Conservation (phyloP, 495 filamentous ascomycete species). For the Podospora fimiseda region DNA sequence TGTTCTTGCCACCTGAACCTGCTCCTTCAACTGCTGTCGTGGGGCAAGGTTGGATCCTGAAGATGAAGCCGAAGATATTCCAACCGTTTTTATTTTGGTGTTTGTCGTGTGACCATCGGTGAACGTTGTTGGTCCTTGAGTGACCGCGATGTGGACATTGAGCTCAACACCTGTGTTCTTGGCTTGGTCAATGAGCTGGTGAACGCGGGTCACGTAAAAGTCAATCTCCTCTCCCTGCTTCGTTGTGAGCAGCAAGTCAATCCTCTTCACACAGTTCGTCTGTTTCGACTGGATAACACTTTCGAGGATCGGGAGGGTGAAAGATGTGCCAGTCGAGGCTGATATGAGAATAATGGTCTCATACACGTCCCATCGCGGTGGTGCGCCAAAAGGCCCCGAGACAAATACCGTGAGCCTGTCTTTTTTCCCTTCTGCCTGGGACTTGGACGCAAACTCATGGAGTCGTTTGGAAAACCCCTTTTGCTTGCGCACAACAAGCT, state of each 20-base stretch:
- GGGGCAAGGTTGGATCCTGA: slow-evolving; percentile 11
- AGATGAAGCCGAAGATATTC: slow-evolving; percentile 10
- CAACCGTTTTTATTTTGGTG: neutral
- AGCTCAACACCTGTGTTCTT: slow-evolving; percentile 41
- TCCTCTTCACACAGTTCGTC: slow-evolving; percentile 52
- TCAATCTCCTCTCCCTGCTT: slow-evolving; percentile 60
- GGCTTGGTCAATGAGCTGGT: slow-evolving; percentile 50
- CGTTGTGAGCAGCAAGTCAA: slow-evolving; percentile 70
- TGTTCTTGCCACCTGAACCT: slow-evolving; percentile 14
- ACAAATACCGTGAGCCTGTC: slow-evolving; percentile 42
- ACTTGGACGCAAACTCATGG: slow-evolving; percentile 54
- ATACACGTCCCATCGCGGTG: slow-evolving; percentile 51
- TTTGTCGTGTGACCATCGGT: neutral
- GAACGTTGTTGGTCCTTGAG: slow-evolving; percentile 31
- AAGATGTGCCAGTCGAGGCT: slow-evolving; percentile 52
- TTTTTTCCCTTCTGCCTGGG: slow-evolving; percentile 25
- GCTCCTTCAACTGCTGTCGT: slow-evolving; percentile 9
- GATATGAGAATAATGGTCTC: slow-evolving; percentile 54
- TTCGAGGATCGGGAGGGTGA: slow-evolving; percentile 51
- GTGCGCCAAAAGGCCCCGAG: slow-evolving; percentile 52
- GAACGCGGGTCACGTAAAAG: slow-evolving; percentile 61
- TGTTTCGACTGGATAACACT: slow-evolving; percentile 39
- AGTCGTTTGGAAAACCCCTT: slow-evolving; percentile 64
- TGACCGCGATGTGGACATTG: slow-evolving; percentile 48
- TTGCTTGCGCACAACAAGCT: slow-evolving; percentile 67